A percentile compares a stretch with the other conserved stretches of the same genome.
These are phyloP conservation scores for Desmodesmus armatus DNA, from an alignment of 139 green algal species.

Conservation along the genomic window DNA sequence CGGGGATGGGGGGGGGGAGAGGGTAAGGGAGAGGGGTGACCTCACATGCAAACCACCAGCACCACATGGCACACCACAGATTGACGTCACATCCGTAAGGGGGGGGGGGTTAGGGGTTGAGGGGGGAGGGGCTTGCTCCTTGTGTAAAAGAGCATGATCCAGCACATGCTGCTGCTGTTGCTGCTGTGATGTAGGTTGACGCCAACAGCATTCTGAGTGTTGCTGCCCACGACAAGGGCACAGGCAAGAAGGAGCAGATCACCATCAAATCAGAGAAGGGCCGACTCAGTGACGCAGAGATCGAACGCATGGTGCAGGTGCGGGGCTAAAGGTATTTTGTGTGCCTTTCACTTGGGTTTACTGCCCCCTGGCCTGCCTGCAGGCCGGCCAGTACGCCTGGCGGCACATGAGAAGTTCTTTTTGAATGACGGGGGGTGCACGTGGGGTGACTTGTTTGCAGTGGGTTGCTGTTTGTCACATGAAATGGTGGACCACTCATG, in stretches of 20 bases:
- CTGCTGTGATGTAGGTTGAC: too few species aligned
- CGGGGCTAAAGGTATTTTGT: too few species aligned
- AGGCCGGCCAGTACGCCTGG: slow-evolving; percentile 98
- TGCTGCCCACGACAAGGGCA: slow-evolving; percentile 85
- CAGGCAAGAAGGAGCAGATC: slow-evolving; percentile 86
- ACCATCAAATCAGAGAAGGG: slow-evolving; percentile 90
- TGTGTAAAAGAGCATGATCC: too few species aligned
- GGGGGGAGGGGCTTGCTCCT: too few species aligned
- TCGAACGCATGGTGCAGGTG: slow-evolving; percentile 66
- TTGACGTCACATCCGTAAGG: slow-evolving; percentile 76
- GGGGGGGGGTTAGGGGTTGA: slow-evolving; percentile 70
- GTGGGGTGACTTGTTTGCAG: too few species aligned
- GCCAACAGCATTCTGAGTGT: slow-evolving; percentile 95
- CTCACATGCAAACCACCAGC: not conserved
- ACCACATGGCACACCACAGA: too few species aligned
- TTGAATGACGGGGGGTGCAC: too few species aligned
- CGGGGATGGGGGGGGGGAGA: too few species aligned
- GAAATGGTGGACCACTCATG: too few species aligned
- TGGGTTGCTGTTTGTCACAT: too few species aligned
- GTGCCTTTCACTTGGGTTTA: not conserved
- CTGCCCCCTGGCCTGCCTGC: slow-evolving; percentile 86
- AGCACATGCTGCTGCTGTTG: too few species aligned
- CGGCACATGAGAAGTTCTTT: slow-evolving; percentile 97
- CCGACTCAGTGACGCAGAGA: slow-evolving; percentile 63
- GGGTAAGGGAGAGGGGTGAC: not conserved